A percentile compares a stretch with the other conserved stretches of the same genome.
phyloP scores from a whole-genome alignment of 495 filamentous ascomycete genomes.

The Trichoderma parareesei region DNA sequence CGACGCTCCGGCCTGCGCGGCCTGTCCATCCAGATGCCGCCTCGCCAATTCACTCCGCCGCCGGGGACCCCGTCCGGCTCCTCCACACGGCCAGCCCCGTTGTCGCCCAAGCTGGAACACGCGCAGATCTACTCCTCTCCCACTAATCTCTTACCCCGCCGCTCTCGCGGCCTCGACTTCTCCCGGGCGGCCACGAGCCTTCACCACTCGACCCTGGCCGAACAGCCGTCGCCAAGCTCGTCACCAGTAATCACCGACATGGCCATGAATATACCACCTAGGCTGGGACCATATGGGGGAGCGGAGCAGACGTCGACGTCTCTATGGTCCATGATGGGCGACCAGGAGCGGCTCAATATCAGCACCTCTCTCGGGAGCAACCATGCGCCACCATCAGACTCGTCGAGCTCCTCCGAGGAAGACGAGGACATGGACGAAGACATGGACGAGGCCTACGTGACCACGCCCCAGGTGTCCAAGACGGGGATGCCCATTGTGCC shows the following conservation, averaged over 20 bases:
- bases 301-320: constrained; percentile 32
- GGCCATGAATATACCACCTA: constrained; percentile 64
- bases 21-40: constrained; percentile 52
- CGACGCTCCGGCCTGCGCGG: constrained; percentile 54
- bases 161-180: constrained; percentile 83
- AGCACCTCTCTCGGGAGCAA: constrained; percentile 84
- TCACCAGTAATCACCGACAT: constrained; percentile 77
- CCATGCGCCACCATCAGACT: constrained; percentile 70
- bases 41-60: constrained; percentile 15
- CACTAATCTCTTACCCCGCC: constrained; percentile 71
- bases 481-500: constrained; percentile 41
- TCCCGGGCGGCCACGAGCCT: constrained; percentile 90
- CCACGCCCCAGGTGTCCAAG: constrained; percentile 58
- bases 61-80: constrained; percentile 1
- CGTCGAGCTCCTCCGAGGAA: constrained; percentile 67
- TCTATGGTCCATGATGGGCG: constrained; percentile 41
- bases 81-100: constrained; percentile 55
- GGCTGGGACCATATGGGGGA: constrained; percentile 8
- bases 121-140: constrained; percentile 73
- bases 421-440: constrained; percentile 77
- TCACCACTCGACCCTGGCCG: constrained; percentile 89
- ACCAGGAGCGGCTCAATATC: constrained; percentile 59
- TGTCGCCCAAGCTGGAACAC: constrained; percentile 79
- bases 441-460: constrained; percentile 66
- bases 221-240: constrained; percentile 85